A percentile compares a stretch with the other conserved stretches of the same genome.
phyloP scores from a whole-genome alignment of 257 asterid genomes.

The Solanum microdontum region DNA sequence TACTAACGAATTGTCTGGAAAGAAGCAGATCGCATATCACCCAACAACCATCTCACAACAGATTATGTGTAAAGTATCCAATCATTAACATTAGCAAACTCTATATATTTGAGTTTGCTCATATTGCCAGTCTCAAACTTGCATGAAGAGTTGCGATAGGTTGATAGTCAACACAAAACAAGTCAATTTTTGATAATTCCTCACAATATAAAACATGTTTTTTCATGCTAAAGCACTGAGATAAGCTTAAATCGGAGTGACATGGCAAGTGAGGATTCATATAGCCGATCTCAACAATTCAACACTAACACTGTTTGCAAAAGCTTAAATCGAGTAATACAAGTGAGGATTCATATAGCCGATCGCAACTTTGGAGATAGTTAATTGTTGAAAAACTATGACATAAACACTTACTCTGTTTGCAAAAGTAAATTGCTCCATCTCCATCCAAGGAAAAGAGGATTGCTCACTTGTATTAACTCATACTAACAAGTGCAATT shows the following conservation, averaged over 20 bases:
- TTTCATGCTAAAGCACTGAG: background rate
- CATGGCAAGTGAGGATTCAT: background rate
- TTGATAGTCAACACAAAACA: background rate
- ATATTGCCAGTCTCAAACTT: background rate
- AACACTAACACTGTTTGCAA: background rate
- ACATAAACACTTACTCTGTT: background rate
- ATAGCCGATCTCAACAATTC: background rate
- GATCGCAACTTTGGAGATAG: no score
- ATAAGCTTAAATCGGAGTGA: background rate
- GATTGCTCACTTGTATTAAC: background rate
- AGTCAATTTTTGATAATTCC: background rate
- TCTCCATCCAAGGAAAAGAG: background rate
- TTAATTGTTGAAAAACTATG: no score
- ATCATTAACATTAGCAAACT: background rate
- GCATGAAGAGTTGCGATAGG: background rate
- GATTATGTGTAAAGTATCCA: background rate
- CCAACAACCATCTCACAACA: background rate
- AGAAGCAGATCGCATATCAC: background rate
- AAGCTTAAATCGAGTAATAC: no score
- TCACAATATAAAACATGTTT: background rate
- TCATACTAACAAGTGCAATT: background rate
- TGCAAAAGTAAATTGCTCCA: background rate
- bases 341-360: no score
- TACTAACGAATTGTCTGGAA: background rate
- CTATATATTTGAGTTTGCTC: background rate